phyloP scores from a whole-genome alignment of 163 green algal genomes.

The Botryococcus braunii region DNA sequence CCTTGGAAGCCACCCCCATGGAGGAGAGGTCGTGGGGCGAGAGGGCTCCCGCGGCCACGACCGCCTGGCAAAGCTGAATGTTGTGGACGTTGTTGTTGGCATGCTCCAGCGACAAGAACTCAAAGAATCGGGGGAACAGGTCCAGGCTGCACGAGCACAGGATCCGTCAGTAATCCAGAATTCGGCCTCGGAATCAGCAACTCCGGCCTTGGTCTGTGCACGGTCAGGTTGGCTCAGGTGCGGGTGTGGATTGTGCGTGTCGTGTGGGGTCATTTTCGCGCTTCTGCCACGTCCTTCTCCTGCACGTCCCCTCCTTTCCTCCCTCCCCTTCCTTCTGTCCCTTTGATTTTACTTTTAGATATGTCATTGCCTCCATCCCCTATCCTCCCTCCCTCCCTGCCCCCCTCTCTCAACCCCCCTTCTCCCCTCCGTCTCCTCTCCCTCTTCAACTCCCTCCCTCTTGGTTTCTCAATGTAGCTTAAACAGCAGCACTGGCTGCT shows the following conservation, averaged over 20 bases:
- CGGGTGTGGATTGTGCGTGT: not conserved
- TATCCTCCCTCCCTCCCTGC: too few species aligned
- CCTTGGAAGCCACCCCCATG: not conserved
- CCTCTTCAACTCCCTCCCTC: too few species aligned
- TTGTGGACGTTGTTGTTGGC: conserved; percentile 93
- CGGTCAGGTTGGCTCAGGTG: not conserved
- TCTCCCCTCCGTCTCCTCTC: too few species aligned
- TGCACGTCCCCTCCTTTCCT: not conserved
- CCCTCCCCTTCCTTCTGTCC: too few species aligned
- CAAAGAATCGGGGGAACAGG: conserved; percentile 68
- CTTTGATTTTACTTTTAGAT: too few species aligned
- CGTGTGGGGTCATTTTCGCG: not conserved
- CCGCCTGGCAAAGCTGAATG: conserved; percentile 76
- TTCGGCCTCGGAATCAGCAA: too few species aligned
- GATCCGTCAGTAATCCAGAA: not conserved
- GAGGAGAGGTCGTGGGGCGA: conserved; percentile 14
- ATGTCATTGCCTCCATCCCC: too few species aligned
- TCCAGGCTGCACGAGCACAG: conserved; percentile 22
- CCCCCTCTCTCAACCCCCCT: too few species aligned
- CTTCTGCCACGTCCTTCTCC: not conserved
- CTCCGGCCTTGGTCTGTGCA: too few species aligned
- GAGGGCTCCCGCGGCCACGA: conserved; percentile 44
- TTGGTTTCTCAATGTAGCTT: too few species aligned
- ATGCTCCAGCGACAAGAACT: conserved; percentile 78
- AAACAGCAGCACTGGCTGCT: too few species aligned